Conservation (phyloP, 148 eudicot genomes). For the Silene latifolia region DNA sequence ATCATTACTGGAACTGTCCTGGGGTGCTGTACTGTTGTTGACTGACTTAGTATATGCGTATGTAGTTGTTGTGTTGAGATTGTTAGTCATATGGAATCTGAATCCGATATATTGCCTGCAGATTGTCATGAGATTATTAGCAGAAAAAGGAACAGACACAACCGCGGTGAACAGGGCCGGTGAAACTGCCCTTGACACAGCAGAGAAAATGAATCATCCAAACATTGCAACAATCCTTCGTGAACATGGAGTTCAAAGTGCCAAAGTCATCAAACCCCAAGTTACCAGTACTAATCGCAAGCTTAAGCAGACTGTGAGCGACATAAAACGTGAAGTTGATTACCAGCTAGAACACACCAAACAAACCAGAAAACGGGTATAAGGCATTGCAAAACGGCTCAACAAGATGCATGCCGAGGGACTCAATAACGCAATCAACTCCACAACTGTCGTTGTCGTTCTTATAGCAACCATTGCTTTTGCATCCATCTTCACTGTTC, state of each 20-base stretch:
- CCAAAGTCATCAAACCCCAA: slow-evolving; percentile 45
- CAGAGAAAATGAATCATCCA: slow-evolving; percentile 52
- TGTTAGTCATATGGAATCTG: not conserved
- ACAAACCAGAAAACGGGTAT: slow-evolving; percentile 58
- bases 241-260: slow-evolving; percentile 57
- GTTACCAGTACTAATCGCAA: slow-evolving; percentile 54
- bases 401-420: slow-evolving; percentile 80
- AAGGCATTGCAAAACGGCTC: slow-evolving; percentile 66
- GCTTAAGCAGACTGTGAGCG: slow-evolving; percentile 74
- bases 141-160: slow-evolving; percentile 45
- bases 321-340: slow-evolving; percentile 79
- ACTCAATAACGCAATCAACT: slow-evolving; percentile 75
- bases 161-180: slow-evolving; percentile 55
- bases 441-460: slow-evolving; percentile 75
- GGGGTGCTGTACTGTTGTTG: no score
- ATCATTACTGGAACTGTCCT: no score
- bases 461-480: slow-evolving; percentile 81
- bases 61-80: not conserved
- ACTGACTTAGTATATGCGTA: no score
- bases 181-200: slow-evolving; percentile 76
- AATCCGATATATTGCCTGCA: slow-evolving; percentile 21
- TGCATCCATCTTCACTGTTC: slow-evolving; percentile 74
- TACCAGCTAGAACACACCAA: slow-evolving; percentile 74
- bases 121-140: slow-evolving; percentile 60
- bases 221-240: slow-evolving; percentile 41